These are phyloP conservation scores for Camillea tinctor DNA, from an alignment of 2,329 filamentous ascomycete species.

Conservation along the genomic window DNA sequence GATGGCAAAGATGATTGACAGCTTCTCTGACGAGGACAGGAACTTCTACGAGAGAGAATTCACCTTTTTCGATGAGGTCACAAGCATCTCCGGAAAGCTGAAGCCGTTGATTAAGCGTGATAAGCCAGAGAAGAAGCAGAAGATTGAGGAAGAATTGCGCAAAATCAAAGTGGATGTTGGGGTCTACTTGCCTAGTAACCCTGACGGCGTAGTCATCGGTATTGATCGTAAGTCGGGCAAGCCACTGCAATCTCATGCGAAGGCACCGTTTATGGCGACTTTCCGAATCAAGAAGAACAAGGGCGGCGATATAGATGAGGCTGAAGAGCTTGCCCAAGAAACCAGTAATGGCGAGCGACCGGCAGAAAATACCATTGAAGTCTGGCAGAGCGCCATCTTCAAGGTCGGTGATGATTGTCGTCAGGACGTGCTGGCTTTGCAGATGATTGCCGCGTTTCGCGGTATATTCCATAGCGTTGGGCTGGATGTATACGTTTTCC, in stretches of 20 bases:
- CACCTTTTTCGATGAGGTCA: slow-evolving; percentile 96
- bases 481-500: slow-evolving; percentile 94
- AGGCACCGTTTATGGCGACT: slow-evolving; percentile 98
- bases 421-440: slow-evolving; percentile 92
- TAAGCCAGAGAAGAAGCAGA: slow-evolving; percentile 97
- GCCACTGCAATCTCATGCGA: slow-evolving; percentile 94
- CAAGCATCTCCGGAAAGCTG: slow-evolving; percentile 89
- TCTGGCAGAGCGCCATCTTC: slow-evolving; percentile 99
- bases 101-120: slow-evolving; percentile 88
- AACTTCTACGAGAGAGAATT: slow-evolving; percentile 95
- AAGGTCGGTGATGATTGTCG: slow-evolving; percentile 98
- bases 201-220: slow-evolving; percentile 93
- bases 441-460: slow-evolving; percentile 97
- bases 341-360: slow-evolving; percentile 37
- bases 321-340: slow-evolving; percentile 51
- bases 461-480: slow-evolving; percentile 96
- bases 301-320: slow-evolving; percentile 48
- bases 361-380: slow-evolving; percentile 68
- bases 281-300: slow-evolving; percentile 91
- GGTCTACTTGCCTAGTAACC: slow-evolving; percentile 95
- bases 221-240: slow-evolving; percentile 98
- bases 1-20: slow-evolving; percentile 76
- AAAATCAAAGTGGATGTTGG: slow-evolving; percentile 97
- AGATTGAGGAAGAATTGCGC: slow-evolving; percentile 96
- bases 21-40: slow-evolving; percentile 76